Percentiles rank a stretch among this genome's conserved stretches.
These are phyloP conservation scores for Blastocladiella britannica DNA, from an alignment of 192 early-diverging fungal species.

Conservation along the genomic window DNA sequence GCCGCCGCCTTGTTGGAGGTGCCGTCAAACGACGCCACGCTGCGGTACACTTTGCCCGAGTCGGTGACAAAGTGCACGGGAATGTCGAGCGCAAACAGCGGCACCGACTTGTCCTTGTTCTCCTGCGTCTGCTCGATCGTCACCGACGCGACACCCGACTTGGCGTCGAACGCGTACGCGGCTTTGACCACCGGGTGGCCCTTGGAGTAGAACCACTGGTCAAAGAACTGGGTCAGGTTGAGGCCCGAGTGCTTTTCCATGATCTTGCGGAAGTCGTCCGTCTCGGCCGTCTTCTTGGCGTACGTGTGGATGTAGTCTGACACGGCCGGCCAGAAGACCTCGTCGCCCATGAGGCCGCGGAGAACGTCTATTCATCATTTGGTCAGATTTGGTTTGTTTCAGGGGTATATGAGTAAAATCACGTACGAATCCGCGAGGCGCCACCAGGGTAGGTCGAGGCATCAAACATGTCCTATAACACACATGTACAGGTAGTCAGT, in stretches of 20 bases:
- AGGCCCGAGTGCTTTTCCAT: conserved; percentile 28
- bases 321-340: conserved; percentile 24
- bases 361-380: no score
- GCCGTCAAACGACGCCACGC: conserved; percentile 12
- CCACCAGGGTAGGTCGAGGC: conserved; percentile 29
- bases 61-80: conserved; percentile 20
- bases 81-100: conserved; percentile 19
- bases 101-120: conserved; percentile 11
- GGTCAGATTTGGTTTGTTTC: no score
- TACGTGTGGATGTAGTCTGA: conserved; percentile 16
- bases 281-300: conserved; percentile 18
- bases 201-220: conserved; percentile 44
- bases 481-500: no score
- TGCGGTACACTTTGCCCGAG: conserved; percentile 12
- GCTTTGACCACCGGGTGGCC: conserved; percentile 31
- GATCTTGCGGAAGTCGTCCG: conserved; percentile 25
- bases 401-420: no score
- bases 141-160: conserved; percentile 34
- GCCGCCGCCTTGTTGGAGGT: conserved; percentile 13
- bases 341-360: conserved; percentile 17
- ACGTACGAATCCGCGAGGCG: conserved; percentile 20
- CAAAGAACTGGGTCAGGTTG: conserved; percentile 36
- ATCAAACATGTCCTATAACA: conserved; percentile 31
- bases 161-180: conserved; percentile 28
- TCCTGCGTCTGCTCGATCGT: conserved; percentile 24